Conservation (phyloP, 2,329 filamentous ascomycete species). For the Dactylellina leptospora region DNA sequence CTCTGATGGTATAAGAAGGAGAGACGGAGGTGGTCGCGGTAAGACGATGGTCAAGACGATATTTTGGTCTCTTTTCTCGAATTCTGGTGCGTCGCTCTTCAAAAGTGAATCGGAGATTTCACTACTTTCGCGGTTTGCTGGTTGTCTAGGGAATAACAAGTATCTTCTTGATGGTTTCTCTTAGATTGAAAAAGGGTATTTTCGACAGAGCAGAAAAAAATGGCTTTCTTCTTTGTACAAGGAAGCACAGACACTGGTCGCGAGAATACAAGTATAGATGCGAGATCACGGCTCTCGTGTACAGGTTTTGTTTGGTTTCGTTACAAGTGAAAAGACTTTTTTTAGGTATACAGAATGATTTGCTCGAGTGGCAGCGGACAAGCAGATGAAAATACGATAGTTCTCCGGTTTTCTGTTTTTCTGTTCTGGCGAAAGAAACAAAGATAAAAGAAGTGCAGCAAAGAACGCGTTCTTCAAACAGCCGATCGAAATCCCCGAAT, state of each 20-base stretch:
- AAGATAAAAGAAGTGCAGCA: too few relatives aligned
- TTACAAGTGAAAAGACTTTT: constrained; percentile 10
- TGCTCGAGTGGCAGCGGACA: constrained; percentile 11
- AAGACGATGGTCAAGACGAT: background rate
- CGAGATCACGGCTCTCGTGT: constrained; percentile 43
- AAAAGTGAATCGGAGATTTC: constrained; percentile 54
- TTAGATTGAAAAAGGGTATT: constrained; percentile 54
- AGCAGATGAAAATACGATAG: constrained; percentile 25
- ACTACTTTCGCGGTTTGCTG: constrained; percentile 49
- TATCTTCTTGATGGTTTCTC: constrained; percentile 52
- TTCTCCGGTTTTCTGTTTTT: constrained; percentile 33
- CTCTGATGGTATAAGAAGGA: background rate
- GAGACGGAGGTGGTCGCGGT: background rate
- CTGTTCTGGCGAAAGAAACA: constrained; percentile 16
- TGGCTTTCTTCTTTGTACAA: constrained; percentile 51
- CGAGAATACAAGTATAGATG: constrained; percentile 37
- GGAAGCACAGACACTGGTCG: constrained; percentile 20
- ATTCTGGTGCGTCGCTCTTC: constrained; percentile 24
- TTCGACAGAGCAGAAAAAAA: constrained; percentile 52
- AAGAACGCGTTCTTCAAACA: constrained; percentile 46
- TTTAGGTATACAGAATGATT: constrained; percentile 24
- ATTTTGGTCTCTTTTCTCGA: constrained; percentile 25
- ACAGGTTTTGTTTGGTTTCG: constrained; percentile 46
- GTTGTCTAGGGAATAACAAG: constrained; percentile 53
- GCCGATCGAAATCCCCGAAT: constrained; percentile 29